Evolutionary conservation across 805 yeast species (phyloP).

Genomic region (Blastobotrys peoriensis): DNA sequence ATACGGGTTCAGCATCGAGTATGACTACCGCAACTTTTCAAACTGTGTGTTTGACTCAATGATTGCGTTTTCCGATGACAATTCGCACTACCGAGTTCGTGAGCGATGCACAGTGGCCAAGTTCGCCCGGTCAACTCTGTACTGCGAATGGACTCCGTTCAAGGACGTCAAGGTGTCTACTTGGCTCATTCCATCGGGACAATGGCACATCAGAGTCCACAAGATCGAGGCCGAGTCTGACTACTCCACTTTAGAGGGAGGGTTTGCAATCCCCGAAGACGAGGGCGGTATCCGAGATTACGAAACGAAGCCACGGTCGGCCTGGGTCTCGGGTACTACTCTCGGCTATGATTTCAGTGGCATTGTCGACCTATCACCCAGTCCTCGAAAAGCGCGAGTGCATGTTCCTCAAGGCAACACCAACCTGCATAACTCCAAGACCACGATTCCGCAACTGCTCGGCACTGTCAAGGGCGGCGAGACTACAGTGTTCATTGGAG

Average conservation of each 20-base stretch:
- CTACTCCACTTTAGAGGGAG: constrained; percentile 16
- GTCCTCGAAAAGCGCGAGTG: not conserved
- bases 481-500: not conserved
- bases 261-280: constrained; percentile 8
- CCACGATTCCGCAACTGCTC: not conserved
- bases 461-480: not conserved
- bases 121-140: constrained; percentile 8
- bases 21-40: constrained; percentile 7
- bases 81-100: constrained; percentile 11
- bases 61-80: constrained; percentile 21
- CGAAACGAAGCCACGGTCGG: not conserved
- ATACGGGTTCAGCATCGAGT: constrained; percentile 21
- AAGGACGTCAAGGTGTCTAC: constrained; percentile 18
- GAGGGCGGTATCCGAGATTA: not conserved
- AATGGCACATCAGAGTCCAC: constrained; percentile 22
- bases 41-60: constrained; percentile 18
- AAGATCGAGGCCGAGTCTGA: constrained; percentile 9
- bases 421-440: not conserved
- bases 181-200: constrained; percentile 19
- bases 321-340: not conserved
- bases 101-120: constrained; percentile 10
- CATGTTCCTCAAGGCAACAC: constrained; percentile 1
- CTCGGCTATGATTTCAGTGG: not conserved
- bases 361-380: constrained; percentile 1
- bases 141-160: constrained; percentile 18